Evolutionary conservation across 441 rosid species (phyloP).

Genomic region (Viola pubescens): DNA sequence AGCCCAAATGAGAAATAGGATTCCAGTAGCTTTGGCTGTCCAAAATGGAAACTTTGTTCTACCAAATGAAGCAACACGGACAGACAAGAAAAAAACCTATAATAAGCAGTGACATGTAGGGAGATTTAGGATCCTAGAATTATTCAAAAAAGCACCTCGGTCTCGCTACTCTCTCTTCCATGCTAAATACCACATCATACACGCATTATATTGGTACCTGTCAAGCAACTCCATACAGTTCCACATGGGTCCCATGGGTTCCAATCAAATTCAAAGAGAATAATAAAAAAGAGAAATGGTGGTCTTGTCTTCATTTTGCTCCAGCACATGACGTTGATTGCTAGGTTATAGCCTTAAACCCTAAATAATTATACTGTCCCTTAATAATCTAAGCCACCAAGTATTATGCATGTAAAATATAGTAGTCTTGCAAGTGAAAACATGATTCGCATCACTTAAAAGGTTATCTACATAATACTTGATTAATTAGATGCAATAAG

Average conservation of each 20-base stretch:
- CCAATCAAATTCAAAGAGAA: background rate
- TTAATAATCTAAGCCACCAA: background rate
- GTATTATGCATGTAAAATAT: background rate
- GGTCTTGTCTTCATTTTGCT: background rate
- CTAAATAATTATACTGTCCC: background rate
- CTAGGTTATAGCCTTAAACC: background rate
- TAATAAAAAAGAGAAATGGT: background rate
- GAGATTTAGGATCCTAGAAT: too few species aligned
- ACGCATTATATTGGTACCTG: background rate
- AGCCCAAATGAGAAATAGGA: too few species aligned
- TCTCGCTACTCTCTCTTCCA: too few species aligned
- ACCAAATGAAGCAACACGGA: too few species aligned
- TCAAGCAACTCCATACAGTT: background rate
- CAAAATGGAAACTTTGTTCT: too few species aligned
- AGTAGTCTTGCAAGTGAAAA: background rate
- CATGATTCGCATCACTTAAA: background rate
- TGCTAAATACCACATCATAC: too few species aligned
- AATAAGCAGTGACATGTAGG: too few species aligned
- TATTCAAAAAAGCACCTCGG: too few species aligned
- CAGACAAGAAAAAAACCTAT: too few species aligned
- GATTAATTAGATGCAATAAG: background rate
- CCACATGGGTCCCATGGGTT: background rate
- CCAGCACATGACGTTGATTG: background rate
- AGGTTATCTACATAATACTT: background rate
- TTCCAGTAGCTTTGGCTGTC: too few species aligned